Conservation (phyloP, 768 basidiomycete genomes). For the Suillus bovinus region DNA sequence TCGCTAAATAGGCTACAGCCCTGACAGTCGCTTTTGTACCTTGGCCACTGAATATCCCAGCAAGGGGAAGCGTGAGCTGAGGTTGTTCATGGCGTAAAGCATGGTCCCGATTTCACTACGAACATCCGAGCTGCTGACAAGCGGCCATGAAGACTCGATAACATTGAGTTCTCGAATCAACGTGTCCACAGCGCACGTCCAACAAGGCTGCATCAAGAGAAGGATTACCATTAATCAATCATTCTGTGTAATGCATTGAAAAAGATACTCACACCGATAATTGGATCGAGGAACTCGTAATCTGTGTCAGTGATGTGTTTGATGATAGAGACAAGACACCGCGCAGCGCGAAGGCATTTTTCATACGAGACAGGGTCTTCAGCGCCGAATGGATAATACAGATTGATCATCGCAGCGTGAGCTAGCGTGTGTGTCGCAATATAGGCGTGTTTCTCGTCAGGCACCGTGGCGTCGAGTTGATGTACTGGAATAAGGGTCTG, state of each 20-base stretch:
- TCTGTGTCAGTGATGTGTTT: slow-evolving; percentile 65
- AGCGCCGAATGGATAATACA: slow-evolving; percentile 62
- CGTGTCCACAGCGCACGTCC: slow-evolving; percentile 69
- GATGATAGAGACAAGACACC: slow-evolving; percentile 57
- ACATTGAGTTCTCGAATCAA: slow-evolving; percentile 66
- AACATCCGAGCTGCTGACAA: slow-evolving; percentile 55
- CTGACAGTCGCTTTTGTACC: slow-evolving; percentile 32
- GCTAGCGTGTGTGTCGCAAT: slow-evolving; percentile 65
- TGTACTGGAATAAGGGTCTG: slow-evolving; percentile 64
- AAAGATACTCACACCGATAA: slow-evolving; percentile 60
- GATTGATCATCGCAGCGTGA: slow-evolving; percentile 63
- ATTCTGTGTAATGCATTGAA: background rate
- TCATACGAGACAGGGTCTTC: slow-evolving; percentile 62
- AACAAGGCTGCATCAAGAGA: slow-evolving; percentile 53
- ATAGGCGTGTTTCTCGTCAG: slow-evolving; percentile 60
- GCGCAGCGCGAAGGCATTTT: slow-evolving; percentile 66
- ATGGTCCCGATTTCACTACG: slow-evolving; percentile 62
- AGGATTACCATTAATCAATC: background rate
- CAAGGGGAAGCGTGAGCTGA: slow-evolving; percentile 62
- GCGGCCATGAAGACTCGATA: slow-evolving; percentile 64
- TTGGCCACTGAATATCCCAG: slow-evolving; percentile 37
- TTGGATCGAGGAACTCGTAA: slow-evolving; percentile 73
- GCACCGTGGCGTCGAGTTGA: slow-evolving; percentile 55
- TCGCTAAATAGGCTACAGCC: slow-evolving; percentile 8
- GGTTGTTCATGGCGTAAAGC: slow-evolving; percentile 62